phyloP scores from a whole-genome alignment of 2,329 filamentous ascomycete genomes.

The Cadophora sp. region DNA sequence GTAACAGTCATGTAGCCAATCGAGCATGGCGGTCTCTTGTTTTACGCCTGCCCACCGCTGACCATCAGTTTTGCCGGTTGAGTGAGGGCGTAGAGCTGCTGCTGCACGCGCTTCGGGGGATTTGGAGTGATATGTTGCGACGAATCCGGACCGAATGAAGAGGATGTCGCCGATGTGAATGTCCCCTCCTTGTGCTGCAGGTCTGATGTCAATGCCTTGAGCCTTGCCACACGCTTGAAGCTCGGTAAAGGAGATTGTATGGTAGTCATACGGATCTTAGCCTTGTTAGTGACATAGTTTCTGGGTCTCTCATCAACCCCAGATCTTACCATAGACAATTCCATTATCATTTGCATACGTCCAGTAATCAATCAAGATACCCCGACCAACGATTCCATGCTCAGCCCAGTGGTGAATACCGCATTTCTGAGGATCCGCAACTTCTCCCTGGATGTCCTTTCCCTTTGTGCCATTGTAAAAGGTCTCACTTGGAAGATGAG shows the following conservation, averaged over 20 bases:
- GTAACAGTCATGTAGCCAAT: conserved; percentile 49
- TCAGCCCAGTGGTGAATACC: conserved; percentile 43
- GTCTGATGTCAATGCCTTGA: conserved; percentile 43
- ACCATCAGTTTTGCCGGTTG: conserved; percentile 45
- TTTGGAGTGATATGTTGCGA: conserved; percentile 46
- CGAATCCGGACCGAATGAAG: conserved; percentile 57
- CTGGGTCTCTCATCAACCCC: too few relatives aligned
- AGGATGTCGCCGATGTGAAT: conserved; percentile 60
- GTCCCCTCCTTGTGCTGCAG: conserved; percentile 52
- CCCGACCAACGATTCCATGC: conserved; percentile 60
- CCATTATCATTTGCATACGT: conserved; percentile 48
- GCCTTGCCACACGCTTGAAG: conserved; percentile 39
- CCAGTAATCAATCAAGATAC: conserved; percentile 60
- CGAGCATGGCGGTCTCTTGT: conserved; percentile 52
- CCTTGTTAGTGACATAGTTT: neutral
- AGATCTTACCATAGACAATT: conserved; percentile 44
- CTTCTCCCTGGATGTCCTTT: conserved; percentile 37
- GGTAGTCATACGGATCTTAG: conserved; percentile 41
- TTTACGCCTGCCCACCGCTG: conserved; percentile 55
- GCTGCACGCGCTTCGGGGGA: conserved; percentile 47
- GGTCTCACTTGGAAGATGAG: conserved; percentile 33
- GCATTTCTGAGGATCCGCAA: conserved; percentile 39
- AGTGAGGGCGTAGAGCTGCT: conserved; percentile 47
- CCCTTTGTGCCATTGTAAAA: conserved; percentile 43
- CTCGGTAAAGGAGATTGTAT: conserved; percentile 39